phyloP scores from a whole-genome alignment of 768 basidiomycete genomes.

The Goffeauzyma gilvescens region DNA sequence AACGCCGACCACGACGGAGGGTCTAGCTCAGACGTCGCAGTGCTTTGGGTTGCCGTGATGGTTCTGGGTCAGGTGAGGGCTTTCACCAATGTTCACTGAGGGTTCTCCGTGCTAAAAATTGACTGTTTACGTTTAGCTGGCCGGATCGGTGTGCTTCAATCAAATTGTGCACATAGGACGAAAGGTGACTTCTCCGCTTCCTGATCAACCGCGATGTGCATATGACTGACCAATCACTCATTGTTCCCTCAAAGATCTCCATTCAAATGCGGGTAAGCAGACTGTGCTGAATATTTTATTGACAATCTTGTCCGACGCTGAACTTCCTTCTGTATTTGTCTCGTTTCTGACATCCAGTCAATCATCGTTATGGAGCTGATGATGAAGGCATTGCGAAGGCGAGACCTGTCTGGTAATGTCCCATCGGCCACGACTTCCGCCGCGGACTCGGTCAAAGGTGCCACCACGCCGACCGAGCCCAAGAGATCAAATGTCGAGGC shows the following conservation, averaged over 20 bases:
- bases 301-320: no score
- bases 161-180: slow-evolving; percentile 33
- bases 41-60: slow-evolving; percentile 33
- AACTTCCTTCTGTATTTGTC: no score
- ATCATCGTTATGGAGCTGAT: slow-evolving; percentile 34
- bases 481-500: slow-evolving; percentile 20
- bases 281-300: no score
- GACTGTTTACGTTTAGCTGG: no score
- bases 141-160: no score
- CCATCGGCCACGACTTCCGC: slow-evolving; percentile 12
- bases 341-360: no score
- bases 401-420: slow-evolving; percentile 30
- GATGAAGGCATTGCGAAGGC: slow-evolving; percentile 33
- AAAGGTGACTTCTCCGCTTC: slow-evolving; percentile 5
- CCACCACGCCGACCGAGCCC: slow-evolving; percentile 6
- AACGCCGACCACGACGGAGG: slow-evolving; percentile 13
- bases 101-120: no score
- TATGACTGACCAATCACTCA: background rate
- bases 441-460: slow-evolving; percentile 6
- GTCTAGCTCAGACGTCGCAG: slow-evolving; percentile 30
- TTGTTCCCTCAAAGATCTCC: slow-evolving; percentile 16
- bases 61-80: slow-evolving; percentile 24
- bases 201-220: background rate
- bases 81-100: background rate
- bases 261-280: slow-evolving; percentile 27